These are phyloP conservation scores for Teratosphaeria zuluensis DNA, from an alignment of 2,329 filamentous ascomycete species.

Conservation along the genomic window DNA sequence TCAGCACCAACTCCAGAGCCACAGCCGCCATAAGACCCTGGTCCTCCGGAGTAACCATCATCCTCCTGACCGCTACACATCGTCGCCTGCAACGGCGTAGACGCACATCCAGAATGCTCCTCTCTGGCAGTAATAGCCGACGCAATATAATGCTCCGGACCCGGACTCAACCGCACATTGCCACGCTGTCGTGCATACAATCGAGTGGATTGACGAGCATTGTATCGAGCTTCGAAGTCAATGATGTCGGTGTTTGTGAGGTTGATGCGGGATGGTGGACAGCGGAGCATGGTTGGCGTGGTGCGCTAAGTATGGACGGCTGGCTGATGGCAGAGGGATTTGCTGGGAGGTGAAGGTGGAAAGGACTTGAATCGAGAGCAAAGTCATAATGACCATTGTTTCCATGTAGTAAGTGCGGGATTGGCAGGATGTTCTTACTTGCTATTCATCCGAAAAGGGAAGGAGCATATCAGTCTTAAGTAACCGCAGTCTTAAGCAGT, in stretches of 20 bases:
- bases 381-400: neutral
- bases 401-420: neutral
- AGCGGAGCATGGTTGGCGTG: slow-evolving; percentile 18
- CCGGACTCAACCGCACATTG: slow-evolving; percentile 12
- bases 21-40: neutral
- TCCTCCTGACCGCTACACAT: slow-evolving; percentile 3
- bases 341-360: neutral
- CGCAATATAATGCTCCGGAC: slow-evolving; percentile 8
- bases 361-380: neutral
- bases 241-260: slow-evolving; percentile 20
- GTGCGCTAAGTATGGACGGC: neutral
- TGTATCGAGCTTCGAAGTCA: slow-evolving; percentile 15
- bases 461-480: neutral
- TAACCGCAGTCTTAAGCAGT: neutral
- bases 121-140: slow-evolving; percentile 10
- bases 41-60: neutral
- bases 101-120: slow-evolving; percentile 11
- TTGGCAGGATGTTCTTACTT: neutral
- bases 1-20: neutral
- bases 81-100: slow-evolving; percentile 10
- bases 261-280: slow-evolving; percentile 17
- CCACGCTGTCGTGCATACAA: slow-evolving; percentile 1
- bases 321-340: neutral
- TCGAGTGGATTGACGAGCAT: slow-evolving; percentile 9
- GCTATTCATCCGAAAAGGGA: neutral